Base-by-base conservation (phyloP, 805 yeast genomes). In the Brettanomyces naardenensis region DNA sequence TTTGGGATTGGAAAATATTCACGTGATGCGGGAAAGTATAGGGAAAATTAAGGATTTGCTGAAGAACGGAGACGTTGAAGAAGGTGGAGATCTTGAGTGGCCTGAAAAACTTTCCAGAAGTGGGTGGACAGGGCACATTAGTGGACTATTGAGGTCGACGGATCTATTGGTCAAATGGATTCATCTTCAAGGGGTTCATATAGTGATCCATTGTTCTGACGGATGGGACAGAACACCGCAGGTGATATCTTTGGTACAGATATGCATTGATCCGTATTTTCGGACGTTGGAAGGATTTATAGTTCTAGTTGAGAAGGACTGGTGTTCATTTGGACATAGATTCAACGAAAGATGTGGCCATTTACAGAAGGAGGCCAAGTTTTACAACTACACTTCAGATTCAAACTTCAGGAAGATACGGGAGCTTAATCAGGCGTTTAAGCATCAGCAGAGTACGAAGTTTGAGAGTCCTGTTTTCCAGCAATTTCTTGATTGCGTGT, bases 191-290 rank as follows among this genome's bases (percentile, higher is more conserved):
- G 76, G 79, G 44, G 82, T 92, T 15, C 94, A 90, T 56, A 70
- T 90, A 4, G 55, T 92, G 7, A 72, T 92, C 5, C 98, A 92
- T 62, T 92, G 98, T 56, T 87, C 97, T 1, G 98, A 92, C 63
- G 98, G 98, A 1, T 92, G 98, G 98, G 98, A 92, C 55, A 67
- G 98, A 41, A 92, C 98, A 0, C 77, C 97, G 0, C 97, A 92
- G 54, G 74, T 89, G 1, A 71, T 88, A 5, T 80, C 95, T 2
- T 62, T 92, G 43, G 75, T 89, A 19, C 90, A 90, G 59, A 61
- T 92, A 4, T 85, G 95, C 52, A 65, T 89, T 6, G 97, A 92
- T 56, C 97, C 97, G 1, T 86, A 75, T 54, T 92, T 71, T 58
- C 69, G 98, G 46, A 89, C 97, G 0, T 46, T 85, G 3, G 81